phyloP scores from a whole-genome alignment of 2,329 filamentous ascomycete species.

The Aspergillus hortae region DNA sequence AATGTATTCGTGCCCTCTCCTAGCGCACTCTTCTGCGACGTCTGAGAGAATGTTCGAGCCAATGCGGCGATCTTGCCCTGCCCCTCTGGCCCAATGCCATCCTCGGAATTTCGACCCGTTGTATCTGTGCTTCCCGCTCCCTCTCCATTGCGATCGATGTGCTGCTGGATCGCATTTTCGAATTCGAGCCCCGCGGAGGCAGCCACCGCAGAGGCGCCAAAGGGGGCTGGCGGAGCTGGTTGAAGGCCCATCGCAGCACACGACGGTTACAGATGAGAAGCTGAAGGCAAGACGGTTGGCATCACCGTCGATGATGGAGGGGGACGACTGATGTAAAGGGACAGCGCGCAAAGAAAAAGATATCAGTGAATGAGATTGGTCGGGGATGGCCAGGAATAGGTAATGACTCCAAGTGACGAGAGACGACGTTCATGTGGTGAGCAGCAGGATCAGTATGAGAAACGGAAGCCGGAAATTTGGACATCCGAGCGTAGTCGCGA shows the following conservation, averaged over 20 bases:
- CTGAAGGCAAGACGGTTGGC: background rate
- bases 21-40: constrained; percentile 23
- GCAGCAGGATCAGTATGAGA: background rate
- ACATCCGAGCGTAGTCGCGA: background rate
- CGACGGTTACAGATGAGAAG: background rate
- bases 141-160: constrained; percentile 5
- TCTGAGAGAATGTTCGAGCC: constrained; percentile 28
- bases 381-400: no score
- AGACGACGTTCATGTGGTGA: background rate
- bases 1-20: constrained; percentile 33
- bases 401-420: no score
- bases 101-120: constrained; percentile 18
- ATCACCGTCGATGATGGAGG: background rate
- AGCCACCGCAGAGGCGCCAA: constrained; percentile 12
- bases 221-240: constrained; percentile 17
- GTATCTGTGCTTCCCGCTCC: constrained; percentile 24
- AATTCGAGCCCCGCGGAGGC: constrained; percentile 4
- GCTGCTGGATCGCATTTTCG: constrained; percentile 7
- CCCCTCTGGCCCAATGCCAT: constrained; percentile 20
- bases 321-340: no score
- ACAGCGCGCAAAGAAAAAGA: no score
- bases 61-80: constrained; percentile 25
- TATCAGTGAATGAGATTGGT: no score
- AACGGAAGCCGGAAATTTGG: background rate
- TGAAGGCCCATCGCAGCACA: constrained; percentile 8